A percentile compares a stretch with the other conserved stretches of the same genome.
These are phyloP conservation scores for Trifolium pratense DNA, from an alignment of 306 rosid genomes.

Conservation along the genomic window DNA sequence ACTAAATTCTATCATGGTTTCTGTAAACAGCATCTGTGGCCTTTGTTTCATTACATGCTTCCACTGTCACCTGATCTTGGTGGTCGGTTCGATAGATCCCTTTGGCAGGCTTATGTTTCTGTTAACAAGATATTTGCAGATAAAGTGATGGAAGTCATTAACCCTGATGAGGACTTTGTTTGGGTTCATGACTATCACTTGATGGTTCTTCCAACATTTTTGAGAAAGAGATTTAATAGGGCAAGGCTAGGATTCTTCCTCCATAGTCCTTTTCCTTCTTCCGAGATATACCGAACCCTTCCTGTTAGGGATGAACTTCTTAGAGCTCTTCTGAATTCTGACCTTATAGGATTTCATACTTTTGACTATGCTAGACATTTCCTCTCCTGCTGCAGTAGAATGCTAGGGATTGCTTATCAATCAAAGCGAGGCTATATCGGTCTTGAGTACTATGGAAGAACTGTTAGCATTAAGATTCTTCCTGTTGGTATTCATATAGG, in stretches of 20 bases:
- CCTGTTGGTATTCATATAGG: conserved; percentile 86
- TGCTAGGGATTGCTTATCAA: conserved; percentile 84
- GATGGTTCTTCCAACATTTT: conserved; percentile 92
- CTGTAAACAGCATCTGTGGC: conserved; percentile 91
- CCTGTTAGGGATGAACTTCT: conserved; percentile 90
- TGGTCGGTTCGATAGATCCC: conserved; percentile 77
- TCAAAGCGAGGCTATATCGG: conserved; percentile 93
- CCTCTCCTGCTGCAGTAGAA: conserved; percentile 88
- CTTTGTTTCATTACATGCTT: conserved; percentile 92
- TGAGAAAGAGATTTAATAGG: conserved; percentile 62
- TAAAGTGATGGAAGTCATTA: conserved; percentile 88
- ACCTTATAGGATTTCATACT: conserved; percentile 89
- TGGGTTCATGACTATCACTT: conserved; percentile 96
- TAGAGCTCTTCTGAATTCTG: conserved; percentile 82
- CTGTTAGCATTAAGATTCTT: conserved; percentile 62
- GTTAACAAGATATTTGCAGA: conserved; percentile 95
- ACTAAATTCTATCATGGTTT: conserved; percentile 88
- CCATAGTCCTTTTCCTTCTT: conserved; percentile 53
- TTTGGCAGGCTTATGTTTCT: conserved; percentile 92
- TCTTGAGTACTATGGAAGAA: conserved; percentile 89
- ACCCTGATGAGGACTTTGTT: conserved; percentile 56
- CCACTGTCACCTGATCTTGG: conserved; percentile 88
- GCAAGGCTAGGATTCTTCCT: conserved; percentile 53
- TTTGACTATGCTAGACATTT: conserved; percentile 93
- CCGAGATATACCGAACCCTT: conserved; percentile 76